Conservation (phyloP, 768 basidiomycete genomes). For the Rickenella mellea region DNA sequence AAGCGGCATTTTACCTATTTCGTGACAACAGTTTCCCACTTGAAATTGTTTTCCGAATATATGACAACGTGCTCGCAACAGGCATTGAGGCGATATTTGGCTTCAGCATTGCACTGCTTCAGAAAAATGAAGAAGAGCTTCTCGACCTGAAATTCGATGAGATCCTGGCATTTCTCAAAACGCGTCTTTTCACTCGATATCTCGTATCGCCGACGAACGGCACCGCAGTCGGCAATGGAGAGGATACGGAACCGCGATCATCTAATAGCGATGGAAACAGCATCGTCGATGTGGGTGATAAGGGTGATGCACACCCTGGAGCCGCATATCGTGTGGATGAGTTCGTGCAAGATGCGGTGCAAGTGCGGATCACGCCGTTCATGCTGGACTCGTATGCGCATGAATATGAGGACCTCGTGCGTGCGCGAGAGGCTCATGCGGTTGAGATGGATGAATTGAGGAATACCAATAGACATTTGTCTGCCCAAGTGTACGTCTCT, state of each 20-base stretch:
- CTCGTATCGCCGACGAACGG: slow-evolving; percentile 26
- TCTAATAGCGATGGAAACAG: neutral
- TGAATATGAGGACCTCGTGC: slow-evolving; percentile 78
- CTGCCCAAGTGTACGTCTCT: slow-evolving; percentile 64
- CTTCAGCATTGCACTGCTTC: slow-evolving; percentile 80
- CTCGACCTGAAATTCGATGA: slow-evolving; percentile 85
- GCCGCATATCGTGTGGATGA: slow-evolving; percentile 60
- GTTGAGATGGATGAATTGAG: slow-evolving; percentile 76
- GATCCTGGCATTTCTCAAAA: slow-evolving; percentile 77
- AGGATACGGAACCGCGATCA: neutral
- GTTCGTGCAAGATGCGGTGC: slow-evolving; percentile 83
- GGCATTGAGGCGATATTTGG: slow-evolving; percentile 97
- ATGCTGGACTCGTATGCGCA: slow-evolving; percentile 87
- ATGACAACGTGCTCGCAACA: slow-evolving; percentile 91
- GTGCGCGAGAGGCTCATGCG: slow-evolving; percentile 73
- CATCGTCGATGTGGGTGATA: neutral
- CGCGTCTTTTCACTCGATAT: slow-evolving; percentile 75
- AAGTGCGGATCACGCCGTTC: slow-evolving; percentile 85
- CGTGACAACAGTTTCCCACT: slow-evolving; percentile 71
- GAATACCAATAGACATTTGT: slow-evolving; percentile 67
- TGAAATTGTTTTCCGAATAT: slow-evolving; percentile 91
- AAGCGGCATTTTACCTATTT: neutral
- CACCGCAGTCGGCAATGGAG: neutral
- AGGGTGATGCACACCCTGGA: slow-evolving; percentile 1
- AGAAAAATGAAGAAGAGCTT: slow-evolving; percentile 77